Evolutionary conservation across 2,329 filamentous ascomycete genomes (phyloP).

Genomic region (Nothophaeocryptopus gaeumannii): DNA sequence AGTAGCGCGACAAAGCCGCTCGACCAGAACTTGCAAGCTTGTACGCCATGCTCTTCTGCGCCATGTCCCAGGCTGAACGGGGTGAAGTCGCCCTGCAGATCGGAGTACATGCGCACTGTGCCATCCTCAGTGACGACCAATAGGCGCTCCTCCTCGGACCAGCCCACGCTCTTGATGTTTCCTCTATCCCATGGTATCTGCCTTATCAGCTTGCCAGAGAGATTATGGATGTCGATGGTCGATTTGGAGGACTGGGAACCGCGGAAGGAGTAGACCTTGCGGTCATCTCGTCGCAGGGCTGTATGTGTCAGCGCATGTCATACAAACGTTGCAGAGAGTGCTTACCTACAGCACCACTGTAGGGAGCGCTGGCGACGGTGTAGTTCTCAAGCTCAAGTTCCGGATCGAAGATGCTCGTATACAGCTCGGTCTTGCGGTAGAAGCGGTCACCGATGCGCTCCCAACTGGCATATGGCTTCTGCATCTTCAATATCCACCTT

Average conservation of each 20-base stretch:
- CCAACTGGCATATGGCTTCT: conserved; percentile 82
- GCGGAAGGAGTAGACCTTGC: conserved; percentile 76
- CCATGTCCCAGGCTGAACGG: conserved; percentile 89
- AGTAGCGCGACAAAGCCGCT: conserved; percentile 90
- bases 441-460: conserved; percentile 89
- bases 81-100: conserved; percentile 90
- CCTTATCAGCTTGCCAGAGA: conserved; percentile 76
- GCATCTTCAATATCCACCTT: conserved; percentile 32
- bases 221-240: conserved; percentile 91
- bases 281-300: conserved; percentile 88
- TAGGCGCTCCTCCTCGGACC: conserved; percentile 93
- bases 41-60: conserved; percentile 82
- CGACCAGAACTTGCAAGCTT: conserved; percentile 87
- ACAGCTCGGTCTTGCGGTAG: conserved; percentile 92
- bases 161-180: conserved; percentile 81
- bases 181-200: conserved; percentile 76
- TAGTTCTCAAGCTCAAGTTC: conserved; percentile 95
- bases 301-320: conserved; percentile 27
- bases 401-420: conserved; percentile 87
- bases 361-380: conserved; percentile 84
- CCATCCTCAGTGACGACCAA: conserved; percentile 86
- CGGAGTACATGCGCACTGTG: conserved; percentile 83
- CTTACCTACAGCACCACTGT: conserved; percentile 86
- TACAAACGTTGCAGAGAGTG: conserved; percentile 11
- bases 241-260: conserved; percentile 70